Percentiles rank a stretch among this genome's conserved stretches.
Conservation (phyloP, 106 monocot genomes). For the Platanthera guangdongensis region DNA sequence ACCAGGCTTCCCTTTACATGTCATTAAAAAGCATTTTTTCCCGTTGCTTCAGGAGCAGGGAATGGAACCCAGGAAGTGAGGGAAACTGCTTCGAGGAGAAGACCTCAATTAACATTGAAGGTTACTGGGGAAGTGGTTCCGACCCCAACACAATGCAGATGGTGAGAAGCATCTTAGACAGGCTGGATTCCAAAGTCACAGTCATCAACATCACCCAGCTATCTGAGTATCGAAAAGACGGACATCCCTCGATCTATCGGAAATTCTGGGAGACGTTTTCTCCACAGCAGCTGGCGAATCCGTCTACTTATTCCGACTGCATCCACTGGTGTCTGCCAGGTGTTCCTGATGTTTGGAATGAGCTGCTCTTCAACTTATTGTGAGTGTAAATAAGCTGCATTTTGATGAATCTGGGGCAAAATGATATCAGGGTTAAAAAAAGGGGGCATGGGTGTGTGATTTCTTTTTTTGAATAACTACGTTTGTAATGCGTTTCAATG, state of each 20-base stretch:
- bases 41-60: constrained; percentile 43
- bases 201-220: constrained; percentile 81
- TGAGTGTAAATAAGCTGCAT: neutral
- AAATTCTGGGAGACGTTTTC: constrained; percentile 71
- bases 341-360: constrained; percentile 83
- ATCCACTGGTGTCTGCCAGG: constrained; percentile 88
- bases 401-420: too few relatives aligned
- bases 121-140: constrained; percentile 72
- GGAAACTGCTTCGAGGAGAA: constrained; percentile 66
- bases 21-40: too few relatives aligned
- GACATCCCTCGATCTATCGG: constrained; percentile 69
- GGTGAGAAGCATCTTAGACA: constrained; percentile 26
- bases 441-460: too few relatives aligned
- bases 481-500: too few relatives aligned
- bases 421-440: too few relatives aligned
- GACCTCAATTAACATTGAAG: constrained; percentile 25
- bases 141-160: constrained; percentile 52
- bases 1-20: too few relatives aligned
- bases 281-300: constrained; percentile 48
- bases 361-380: constrained; percentile 58
- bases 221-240: constrained; percentile 73
- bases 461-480: too few relatives aligned
- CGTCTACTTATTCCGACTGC: constrained; percentile 61
- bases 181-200: constrained; percentile 29
- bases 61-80: constrained; percentile 49